Evolutionary conservation across 2,329 filamentous ascomycete genomes (phyloP).

Genomic region (Ampelomyces quisqualis): DNA sequence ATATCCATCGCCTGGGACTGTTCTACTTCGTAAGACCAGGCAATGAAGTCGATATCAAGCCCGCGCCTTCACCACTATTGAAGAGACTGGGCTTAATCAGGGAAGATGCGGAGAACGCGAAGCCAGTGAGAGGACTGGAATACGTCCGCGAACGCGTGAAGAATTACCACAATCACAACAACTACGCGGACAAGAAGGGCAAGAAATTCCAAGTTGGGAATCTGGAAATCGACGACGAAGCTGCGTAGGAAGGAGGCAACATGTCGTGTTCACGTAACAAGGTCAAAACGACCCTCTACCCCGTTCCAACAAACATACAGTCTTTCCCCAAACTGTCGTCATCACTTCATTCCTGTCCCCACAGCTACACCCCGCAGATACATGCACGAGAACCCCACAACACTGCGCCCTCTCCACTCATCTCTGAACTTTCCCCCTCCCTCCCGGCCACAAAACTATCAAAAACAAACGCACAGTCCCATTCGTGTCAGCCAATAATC

Average conservation of each 20-base stretch:
- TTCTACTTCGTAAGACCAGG: slow-evolving; percentile 47
- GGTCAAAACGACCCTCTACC: too few species aligned
- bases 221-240: slow-evolving; percentile 47
- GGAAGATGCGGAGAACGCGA: slow-evolving; percentile 22
- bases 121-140: slow-evolving; percentile 42
- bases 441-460: too few species aligned
- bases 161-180: slow-evolving; percentile 45
- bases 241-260: slow-evolving; percentile 9
- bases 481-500: too few species aligned
- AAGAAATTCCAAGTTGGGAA: slow-evolving; percentile 46
- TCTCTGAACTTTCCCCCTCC: too few species aligned
- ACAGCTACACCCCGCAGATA: too few species aligned
- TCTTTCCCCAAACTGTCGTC: too few species aligned
- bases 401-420: too few species aligned
- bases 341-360: too few species aligned
- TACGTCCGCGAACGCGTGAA: slow-evolving; percentile 48
- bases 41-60: slow-evolving; percentile 42
- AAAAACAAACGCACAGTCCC: too few species aligned
- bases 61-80: slow-evolving; percentile 41
- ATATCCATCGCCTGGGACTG: slow-evolving; percentile 42
- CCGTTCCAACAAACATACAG: too few species aligned
- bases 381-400: too few species aligned
- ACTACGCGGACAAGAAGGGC: slow-evolving; percentile 46
- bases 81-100: slow-evolving; percentile 28
- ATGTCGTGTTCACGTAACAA: neutral